phyloP scores from a whole-genome alignment of 2,329 filamentous ascomycete species.

The Alternaria viburni region DNA sequence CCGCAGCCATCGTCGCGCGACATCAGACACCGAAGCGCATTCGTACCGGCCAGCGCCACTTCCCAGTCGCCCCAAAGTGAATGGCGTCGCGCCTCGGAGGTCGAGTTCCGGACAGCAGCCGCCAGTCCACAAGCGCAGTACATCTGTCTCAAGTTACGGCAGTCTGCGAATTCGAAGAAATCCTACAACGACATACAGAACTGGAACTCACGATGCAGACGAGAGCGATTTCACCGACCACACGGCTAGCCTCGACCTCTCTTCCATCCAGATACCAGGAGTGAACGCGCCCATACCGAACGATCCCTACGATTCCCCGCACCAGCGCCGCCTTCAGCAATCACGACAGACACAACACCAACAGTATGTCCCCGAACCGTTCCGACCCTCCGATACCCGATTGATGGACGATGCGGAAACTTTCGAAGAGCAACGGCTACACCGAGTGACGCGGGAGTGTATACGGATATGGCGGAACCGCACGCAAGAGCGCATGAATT shows the following conservation, averaged over 20 bases:
- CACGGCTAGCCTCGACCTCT: slow-evolving; percentile 37
- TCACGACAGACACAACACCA: slow-evolving; percentile 18
- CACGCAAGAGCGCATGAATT: slow-evolving; percentile 28
- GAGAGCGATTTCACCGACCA: slow-evolving; percentile 41
- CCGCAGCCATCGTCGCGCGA: slow-evolving; percentile 26
- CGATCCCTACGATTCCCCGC: slow-evolving; percentile 12
- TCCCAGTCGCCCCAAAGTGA: slow-evolving; percentile 36
- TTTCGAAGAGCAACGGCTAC: slow-evolving; percentile 41
- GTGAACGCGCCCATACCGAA: slow-evolving; percentile 46
- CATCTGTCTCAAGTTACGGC: slow-evolving; percentile 47
- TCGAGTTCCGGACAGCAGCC: slow-evolving; percentile 26
- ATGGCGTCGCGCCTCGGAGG: slow-evolving; percentile 25
- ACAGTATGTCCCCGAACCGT: slow-evolving; percentile 47
- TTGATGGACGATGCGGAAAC: slow-evolving; percentile 58
- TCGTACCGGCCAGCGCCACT: slow-evolving; percentile 27
- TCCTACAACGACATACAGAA: slow-evolving; percentile 14
- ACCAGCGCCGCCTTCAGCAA: slow-evolving; percentile 6
- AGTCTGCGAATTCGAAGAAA: slow-evolving; percentile 42
- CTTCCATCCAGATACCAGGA: slow-evolving; percentile 41
- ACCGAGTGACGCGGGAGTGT: slow-evolving; percentile 33
- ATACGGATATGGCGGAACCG: slow-evolving; percentile 57
- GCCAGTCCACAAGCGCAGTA: slow-evolving; percentile 28
- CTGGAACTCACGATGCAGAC: slow-evolving; percentile 29
- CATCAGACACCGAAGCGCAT: slow-evolving; percentile 34
- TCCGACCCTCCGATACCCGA: slow-evolving; percentile 58